These are phyloP conservation scores for Amphibolis antarctica DNA, from an alignment of 106 monocot species.

Conservation along the genomic window DNA sequence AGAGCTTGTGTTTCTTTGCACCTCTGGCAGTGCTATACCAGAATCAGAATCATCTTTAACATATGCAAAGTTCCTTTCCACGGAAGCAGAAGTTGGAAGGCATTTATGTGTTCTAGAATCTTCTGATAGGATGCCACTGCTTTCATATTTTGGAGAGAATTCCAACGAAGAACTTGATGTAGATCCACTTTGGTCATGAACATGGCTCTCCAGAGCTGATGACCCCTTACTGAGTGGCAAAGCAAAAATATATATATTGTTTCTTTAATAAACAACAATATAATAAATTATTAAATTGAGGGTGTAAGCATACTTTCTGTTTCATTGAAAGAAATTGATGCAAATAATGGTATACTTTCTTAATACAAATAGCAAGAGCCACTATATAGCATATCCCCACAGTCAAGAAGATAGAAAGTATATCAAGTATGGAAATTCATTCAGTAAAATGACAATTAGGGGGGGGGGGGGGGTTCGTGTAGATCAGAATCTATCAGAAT, in stretches of 20 bases:
- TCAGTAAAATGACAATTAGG: too few species aligned
- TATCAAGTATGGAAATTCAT: too few species aligned
- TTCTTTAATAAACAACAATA: not conserved
- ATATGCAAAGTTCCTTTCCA: not conserved
- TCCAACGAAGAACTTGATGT: constrained; percentile 14
- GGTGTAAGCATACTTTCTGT: not conserved
- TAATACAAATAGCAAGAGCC: too few species aligned
- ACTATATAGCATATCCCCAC: too few species aligned
- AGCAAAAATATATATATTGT: not conserved
- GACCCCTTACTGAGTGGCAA: constrained; percentile 14
- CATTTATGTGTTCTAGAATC: not conserved
- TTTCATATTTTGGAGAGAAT: not conserved
- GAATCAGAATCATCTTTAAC: constrained; percentile 18
- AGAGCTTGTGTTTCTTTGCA: constrained; percentile 16
- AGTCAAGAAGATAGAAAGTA: too few species aligned
- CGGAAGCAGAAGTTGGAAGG: not conserved
- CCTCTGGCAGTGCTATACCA: constrained; percentile 11
- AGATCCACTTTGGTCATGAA: constrained; percentile 9
- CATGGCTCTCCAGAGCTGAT: constrained; percentile 5
- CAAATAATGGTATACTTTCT: too few species aligned
- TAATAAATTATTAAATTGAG: not conserved
- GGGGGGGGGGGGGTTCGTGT: too few species aligned
- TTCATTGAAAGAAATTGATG: too few species aligned
- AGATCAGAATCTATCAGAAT: too few species aligned
- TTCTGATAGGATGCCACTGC: not conserved